A percentile compares a stretch with the other conserved stretches of the same genome.
Evolutionary conservation across 495 filamentous ascomycete genomes (phyloP).

Genomic region (Xylaria intraflava): DNA sequence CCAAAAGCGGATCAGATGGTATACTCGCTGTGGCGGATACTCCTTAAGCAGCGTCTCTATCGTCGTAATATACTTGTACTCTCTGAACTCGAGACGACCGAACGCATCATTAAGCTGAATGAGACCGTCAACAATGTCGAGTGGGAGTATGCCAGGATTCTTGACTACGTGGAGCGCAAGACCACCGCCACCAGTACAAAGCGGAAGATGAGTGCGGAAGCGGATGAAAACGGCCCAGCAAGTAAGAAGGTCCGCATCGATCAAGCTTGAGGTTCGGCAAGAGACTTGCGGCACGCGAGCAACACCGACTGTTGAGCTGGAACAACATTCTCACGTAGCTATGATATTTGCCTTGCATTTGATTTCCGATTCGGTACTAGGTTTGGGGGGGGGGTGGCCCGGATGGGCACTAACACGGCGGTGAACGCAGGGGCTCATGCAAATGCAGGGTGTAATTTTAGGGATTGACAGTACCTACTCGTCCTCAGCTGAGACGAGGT

Average conservation of each 20-base stretch:
- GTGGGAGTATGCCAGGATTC: slow-evolving; percentile 68
- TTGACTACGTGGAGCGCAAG: slow-evolving; percentile 36
- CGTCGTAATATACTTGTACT: slow-evolving; percentile 71
- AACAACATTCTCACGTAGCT: slow-evolving; percentile 15
- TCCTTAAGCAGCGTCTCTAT: slow-evolving; percentile 75
- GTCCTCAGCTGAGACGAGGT: neutral
- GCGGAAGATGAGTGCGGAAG: slow-evolving; percentile 19
- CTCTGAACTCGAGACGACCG: slow-evolving; percentile 66
- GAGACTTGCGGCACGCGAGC: neutral
- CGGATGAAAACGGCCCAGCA: slow-evolving; percentile 1
- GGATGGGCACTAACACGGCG: neutral
- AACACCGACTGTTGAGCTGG: neutral
- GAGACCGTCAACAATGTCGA: slow-evolving; percentile 70
- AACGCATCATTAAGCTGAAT: slow-evolving; percentile 75
- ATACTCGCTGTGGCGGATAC: slow-evolving; percentile 76
- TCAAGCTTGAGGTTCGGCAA: slow-evolving; percentile 8
- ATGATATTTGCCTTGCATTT: slow-evolving; percentile 18
- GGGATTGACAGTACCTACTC: neutral
- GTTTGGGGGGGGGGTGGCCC: neutral
- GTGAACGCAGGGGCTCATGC: neutral
- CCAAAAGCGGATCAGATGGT: slow-evolving; percentile 34
- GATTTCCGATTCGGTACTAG: neutral
- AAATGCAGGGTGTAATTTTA: neutral
- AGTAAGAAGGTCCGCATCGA: slow-evolving; percentile 34
- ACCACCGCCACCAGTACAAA: slow-evolving; percentile 9